Evolutionary conservation across 1,284 basidiomycete genomes (phyloP).

Genomic region (Ceratobasidium sp.): DNA sequence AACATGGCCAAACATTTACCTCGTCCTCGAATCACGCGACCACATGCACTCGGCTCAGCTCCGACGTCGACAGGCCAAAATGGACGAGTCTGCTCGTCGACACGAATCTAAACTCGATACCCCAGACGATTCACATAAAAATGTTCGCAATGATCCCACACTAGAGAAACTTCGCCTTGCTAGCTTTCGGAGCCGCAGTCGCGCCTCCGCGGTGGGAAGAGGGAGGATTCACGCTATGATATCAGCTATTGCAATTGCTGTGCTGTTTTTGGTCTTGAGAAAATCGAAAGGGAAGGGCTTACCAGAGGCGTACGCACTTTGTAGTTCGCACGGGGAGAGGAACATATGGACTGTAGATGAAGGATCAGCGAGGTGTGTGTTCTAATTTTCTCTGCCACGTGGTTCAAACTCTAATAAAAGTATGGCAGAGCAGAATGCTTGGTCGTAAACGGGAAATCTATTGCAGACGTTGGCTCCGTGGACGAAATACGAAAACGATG

Average conservation of each 20-base stretch:
- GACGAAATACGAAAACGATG: slow-evolving; percentile 60
- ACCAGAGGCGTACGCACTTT: slow-evolving; percentile 41
- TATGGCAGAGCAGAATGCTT: slow-evolving; percentile 70
- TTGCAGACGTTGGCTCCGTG: slow-evolving; percentile 70
- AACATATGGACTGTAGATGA: slow-evolving; percentile 70
- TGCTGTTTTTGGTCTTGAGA: slow-evolving; percentile 27
- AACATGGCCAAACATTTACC: slow-evolving; percentile 7
- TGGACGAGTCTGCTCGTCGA: slow-evolving; percentile 36
- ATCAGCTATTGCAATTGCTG: slow-evolving; percentile 35
- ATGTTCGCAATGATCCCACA: not conserved
- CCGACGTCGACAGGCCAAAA: slow-evolving; percentile 40
- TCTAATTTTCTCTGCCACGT: too few relatives aligned
- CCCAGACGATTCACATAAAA: slow-evolving; percentile 33
- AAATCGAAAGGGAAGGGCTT: slow-evolving; percentile 8
- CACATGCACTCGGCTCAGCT: slow-evolving; percentile 42
- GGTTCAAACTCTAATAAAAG: not conserved
- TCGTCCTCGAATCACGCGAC: not conserved
- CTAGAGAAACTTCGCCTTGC: slow-evolving; percentile 37
- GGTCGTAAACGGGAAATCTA: slow-evolving; percentile 68
- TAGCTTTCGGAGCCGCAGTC: slow-evolving; percentile 35
- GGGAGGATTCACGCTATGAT: slow-evolving; percentile 43
- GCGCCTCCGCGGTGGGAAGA: slow-evolving; percentile 27
- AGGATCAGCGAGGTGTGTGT: slow-evolving; percentile 54
- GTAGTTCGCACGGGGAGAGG: slow-evolving; percentile 36
- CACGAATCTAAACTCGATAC: slow-evolving; percentile 5